Base-by-base conservation (phyloP, 1,284 basidiomycete genomes). In the Trichosporon ovoides region DNA sequence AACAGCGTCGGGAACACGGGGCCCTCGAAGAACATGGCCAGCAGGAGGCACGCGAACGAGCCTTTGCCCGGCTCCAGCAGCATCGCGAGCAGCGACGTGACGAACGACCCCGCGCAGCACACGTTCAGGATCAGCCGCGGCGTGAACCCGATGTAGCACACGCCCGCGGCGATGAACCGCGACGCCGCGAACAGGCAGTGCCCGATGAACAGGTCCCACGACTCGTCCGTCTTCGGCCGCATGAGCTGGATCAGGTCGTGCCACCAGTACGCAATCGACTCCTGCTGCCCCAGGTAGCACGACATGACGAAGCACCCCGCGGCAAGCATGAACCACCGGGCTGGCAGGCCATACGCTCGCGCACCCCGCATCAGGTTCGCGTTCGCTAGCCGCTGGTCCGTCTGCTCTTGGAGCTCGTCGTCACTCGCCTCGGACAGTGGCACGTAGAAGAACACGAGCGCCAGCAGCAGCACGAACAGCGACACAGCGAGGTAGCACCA, bases 401-500 rank as follows among this genome's bases (percentile, higher is more conserved):
- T 65, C n/a, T 68, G 61, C n/a, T 55, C 52, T 52, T 75, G 70
- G 19, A 77, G 63, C 22, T 72, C 72, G n/a, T 68, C 66, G 53
- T 76, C 70, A 16, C 57, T 60, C 2, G 70, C 75, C 56, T 76
- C 75, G 28, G 69, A 67, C 7, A 76, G 56, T 5, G 72, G 71
- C 50, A 73, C 70, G 62, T 77, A 77, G 63, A 72, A 76, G 66
- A 74, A 76, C 19, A 73, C 60, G 19, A 74, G 68, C 3, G 75
- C 72, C 18, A 76, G 66, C 33, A 69, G 61, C 38, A 74, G 65
- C 20, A 73, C 76, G 34, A 76, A 75, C 3, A 77, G 65, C 3
- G 74, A 66, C 1, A 77, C 70, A 12, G 73, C 73, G 37, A 77
- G 68, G 61, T 77, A 77, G 55, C 71, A 75, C 75, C 75, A 77